phyloP scores from a whole-genome alignment of 2,329 filamentous ascomycete species.

The Pseudocercospora fijiensis region DNA sequence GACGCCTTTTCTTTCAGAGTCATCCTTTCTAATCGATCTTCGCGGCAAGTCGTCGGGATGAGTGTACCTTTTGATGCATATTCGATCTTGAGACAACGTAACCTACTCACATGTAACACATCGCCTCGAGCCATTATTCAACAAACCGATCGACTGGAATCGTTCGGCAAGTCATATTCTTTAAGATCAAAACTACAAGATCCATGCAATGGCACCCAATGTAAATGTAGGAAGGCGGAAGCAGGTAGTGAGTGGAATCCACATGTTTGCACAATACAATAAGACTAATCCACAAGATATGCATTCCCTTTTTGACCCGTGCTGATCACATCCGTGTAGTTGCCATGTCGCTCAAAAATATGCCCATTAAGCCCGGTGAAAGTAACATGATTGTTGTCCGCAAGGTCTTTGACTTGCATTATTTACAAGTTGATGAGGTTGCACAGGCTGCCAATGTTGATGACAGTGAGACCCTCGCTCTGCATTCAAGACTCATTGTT shows the following conservation, averaged over 20 bases:
- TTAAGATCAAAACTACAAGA: too few relatives aligned
- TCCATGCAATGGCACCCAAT: not conserved
- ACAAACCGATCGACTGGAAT: too few relatives aligned
- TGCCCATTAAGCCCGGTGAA: not conserved
- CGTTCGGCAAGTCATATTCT: too few relatives aligned
- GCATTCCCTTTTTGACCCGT: not conserved
- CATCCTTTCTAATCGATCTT: too few relatives aligned
- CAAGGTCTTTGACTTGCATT: not conserved
- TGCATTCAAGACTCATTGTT: not conserved
- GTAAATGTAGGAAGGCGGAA: not conserved
- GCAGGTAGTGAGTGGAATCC: not conserved
- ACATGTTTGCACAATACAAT: slow-evolving; percentile 1
- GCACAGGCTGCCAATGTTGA: slow-evolving; percentile 16
- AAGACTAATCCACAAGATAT: not conserved
- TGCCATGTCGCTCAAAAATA: not conserved
- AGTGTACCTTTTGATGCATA: too few relatives aligned
- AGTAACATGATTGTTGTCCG: not conserved
- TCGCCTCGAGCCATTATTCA: too few relatives aligned
- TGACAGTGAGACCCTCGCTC: slow-evolving; percentile 3
- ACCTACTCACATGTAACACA: too few relatives aligned
- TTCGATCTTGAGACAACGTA: too few relatives aligned
- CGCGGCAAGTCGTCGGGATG: too few relatives aligned
- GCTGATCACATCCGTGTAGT: not conserved
- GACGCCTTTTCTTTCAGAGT: not conserved
- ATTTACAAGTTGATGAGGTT: slow-evolving; percentile 16